These are phyloP conservation scores for Fusarium sp. DNA, from an alignment of 2,329 filamentous ascomycete genomes.

Conservation along the genomic window DNA sequence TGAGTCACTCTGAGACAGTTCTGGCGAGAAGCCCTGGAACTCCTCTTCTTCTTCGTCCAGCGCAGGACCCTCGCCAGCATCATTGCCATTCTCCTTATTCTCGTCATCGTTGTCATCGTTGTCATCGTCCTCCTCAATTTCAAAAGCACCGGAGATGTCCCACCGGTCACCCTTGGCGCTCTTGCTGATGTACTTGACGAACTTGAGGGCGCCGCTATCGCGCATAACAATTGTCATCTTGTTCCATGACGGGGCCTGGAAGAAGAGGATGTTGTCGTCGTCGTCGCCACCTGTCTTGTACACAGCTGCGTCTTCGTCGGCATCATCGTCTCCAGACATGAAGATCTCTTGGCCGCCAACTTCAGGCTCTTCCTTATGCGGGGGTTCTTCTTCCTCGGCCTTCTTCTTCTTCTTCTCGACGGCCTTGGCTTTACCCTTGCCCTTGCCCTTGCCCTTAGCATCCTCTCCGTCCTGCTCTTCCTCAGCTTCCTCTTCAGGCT, in stretches of 20 bases:
- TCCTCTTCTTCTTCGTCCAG: slow-evolving; percentile 64
- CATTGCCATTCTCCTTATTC: slow-evolving; percentile 48
- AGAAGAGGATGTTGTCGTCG: slow-evolving; percentile 75
- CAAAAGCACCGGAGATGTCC: slow-evolving; percentile 85
- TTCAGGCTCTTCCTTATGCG: slow-evolving; percentile 56
- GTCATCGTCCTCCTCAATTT: slow-evolving; percentile 68
- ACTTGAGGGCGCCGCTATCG: slow-evolving; percentile 85
- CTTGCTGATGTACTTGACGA: slow-evolving; percentile 94
- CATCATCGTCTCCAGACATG: slow-evolving; percentile 87
- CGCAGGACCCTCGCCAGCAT: slow-evolving; percentile 48
- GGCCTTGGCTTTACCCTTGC: slow-evolving; percentile 43
- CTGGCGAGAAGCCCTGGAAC: slow-evolving; percentile 66
- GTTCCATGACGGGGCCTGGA: slow-evolving; percentile 80
- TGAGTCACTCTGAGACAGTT: slow-evolving; percentile 50
- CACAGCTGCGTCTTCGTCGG: slow-evolving; percentile 80
- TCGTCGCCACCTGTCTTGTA: slow-evolving; percentile 81
- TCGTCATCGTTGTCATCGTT: slow-evolving; percentile 57
- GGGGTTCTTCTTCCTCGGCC: slow-evolving; percentile 36
- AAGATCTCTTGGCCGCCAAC: slow-evolving; percentile 87
- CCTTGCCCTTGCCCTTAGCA: slow-evolving; percentile 27
- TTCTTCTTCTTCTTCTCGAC: slow-evolving; percentile 6
- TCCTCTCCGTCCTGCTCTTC: slow-evolving; percentile 46
- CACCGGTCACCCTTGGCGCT: slow-evolving; percentile 88
- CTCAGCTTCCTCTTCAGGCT: slow-evolving; percentile 49
- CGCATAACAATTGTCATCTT: slow-evolving; percentile 88